These are phyloP conservation scores for Barbatosphaeria neglecta DNA, from an alignment of 495 filamentous ascomycete genomes.

Conservation along the genomic window DNA sequence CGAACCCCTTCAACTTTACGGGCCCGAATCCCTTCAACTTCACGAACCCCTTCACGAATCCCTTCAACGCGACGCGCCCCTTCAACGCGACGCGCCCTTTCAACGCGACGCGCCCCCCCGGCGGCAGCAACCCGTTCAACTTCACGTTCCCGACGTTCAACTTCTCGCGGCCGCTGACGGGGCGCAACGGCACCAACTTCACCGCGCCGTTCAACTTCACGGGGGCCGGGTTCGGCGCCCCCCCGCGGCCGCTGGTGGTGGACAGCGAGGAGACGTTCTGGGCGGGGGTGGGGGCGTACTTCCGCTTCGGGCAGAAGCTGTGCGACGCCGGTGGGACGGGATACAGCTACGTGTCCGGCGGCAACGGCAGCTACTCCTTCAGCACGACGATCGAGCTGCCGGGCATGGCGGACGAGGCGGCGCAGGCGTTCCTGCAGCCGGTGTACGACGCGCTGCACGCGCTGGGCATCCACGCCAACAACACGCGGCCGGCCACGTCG, in stretches of 20 bases:
- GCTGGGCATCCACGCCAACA: slow-evolving; percentile 19
- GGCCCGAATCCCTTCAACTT: slow-evolving; percentile 1
- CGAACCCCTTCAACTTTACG: background rate
- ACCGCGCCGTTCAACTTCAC: slow-evolving; percentile 20
- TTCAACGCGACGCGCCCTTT: slow-evolving; percentile 13
- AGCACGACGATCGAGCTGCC: slow-evolving; percentile 17
- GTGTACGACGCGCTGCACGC: slow-evolving; percentile 16
- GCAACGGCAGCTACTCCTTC: slow-evolving; percentile 15
- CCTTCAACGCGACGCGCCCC: slow-evolving; percentile 12
- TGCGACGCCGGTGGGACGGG: slow-evolving; percentile 32
- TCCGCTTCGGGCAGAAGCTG: slow-evolving; percentile 22
- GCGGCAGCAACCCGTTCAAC: slow-evolving; percentile 2
- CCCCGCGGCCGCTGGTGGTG: slow-evolving; percentile 1
- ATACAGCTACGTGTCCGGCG: slow-evolving; percentile 24
- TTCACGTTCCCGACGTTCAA: slow-evolving; percentile 19
- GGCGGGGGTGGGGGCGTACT: slow-evolving; percentile 29
- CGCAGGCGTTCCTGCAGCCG: slow-evolving; percentile 16
- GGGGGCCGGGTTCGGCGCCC: no score
- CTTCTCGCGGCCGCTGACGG: slow-evolving; percentile 3
- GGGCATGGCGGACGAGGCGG: slow-evolving; percentile 5
- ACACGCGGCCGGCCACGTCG: slow-evolving; percentile 7
- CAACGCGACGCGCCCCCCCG: slow-evolving; percentile 14
- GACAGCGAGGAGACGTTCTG: slow-evolving; percentile 31
- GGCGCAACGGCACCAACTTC: slow-evolving; percentile 15
- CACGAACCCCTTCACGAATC: background rate